Percentiles rank a stretch among this genome's conserved stretches.
Evolutionary conservation across 495 filamentous ascomycete genomes (phyloP).

Genomic region (Geoglossum glabrum): DNA sequence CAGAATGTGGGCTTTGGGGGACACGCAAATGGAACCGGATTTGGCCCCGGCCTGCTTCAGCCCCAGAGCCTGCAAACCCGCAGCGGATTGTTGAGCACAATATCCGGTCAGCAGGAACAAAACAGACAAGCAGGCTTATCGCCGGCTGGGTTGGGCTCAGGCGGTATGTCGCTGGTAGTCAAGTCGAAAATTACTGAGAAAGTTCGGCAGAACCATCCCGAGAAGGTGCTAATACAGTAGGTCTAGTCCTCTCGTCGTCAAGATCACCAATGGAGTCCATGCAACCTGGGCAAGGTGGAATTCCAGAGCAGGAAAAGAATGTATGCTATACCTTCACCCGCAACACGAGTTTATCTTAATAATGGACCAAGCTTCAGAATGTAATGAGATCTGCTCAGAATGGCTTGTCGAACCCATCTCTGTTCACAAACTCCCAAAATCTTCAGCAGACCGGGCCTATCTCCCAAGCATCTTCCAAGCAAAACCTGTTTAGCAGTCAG

Average conservation of each 20-base stretch:
- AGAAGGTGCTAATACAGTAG: background rate
- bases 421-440: slow-evolving; percentile 4
- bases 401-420: background rate
- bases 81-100: slow-evolving; percentile 37
- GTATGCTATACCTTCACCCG: slow-evolving; percentile 8
- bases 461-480: slow-evolving; percentile 16
- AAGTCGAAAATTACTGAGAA: background rate
- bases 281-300: slow-evolving; percentile 8
- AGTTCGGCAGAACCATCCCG: no score
- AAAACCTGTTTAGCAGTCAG: slow-evolving; percentile 17
- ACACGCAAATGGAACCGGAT: slow-evolving; percentile 27
- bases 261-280: slow-evolving; percentile 16
- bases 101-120: slow-evolving; percentile 29
- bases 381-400: background rate
- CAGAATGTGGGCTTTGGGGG: slow-evolving; percentile 44
- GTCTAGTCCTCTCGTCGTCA: slow-evolving; percentile 3
- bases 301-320: slow-evolving; percentile 16
- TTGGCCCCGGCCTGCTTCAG: slow-evolving; percentile 11
- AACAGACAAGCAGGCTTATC: slow-evolving; percentile 13
- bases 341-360: background rate
- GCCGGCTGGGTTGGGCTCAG: slow-evolving; percentile 10
- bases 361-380: background rate
- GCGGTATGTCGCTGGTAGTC: slow-evolving; percentile 9
- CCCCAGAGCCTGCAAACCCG: slow-evolving; percentile 15
- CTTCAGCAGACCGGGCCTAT: slow-evolving; percentile 6